phyloP scores from a whole-genome alignment of 169 alveolate genomes.

The Babesia bigemina region DNA sequence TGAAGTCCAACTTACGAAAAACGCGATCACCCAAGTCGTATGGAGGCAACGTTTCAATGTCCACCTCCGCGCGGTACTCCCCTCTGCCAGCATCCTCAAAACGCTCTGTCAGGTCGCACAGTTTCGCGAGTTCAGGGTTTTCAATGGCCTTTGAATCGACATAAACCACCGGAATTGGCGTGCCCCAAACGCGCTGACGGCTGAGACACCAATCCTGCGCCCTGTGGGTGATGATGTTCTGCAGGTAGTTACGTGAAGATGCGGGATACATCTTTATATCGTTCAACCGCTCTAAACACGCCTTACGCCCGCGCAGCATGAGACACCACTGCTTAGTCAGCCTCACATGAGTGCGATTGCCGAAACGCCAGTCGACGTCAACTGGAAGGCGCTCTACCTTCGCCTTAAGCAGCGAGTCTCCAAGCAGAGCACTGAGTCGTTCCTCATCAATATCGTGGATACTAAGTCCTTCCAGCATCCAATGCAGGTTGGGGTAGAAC shows the following conservation, averaged over 20 bases:
- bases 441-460: conserved; percentile 40
- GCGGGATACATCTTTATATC: conserved; percentile 59
- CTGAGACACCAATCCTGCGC: conserved; percentile 82
- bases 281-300: conserved; percentile 40
- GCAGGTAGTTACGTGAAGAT: conserved; percentile 52
- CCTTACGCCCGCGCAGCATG: conserved; percentile 21
- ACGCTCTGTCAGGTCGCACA: conserved; percentile 8
- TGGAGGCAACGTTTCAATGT: conserved; percentile 20
- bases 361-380: conserved; percentile 59
- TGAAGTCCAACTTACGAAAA: conserved; percentile 11
- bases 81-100: not conserved
- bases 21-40: conserved; percentile 41
- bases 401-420: conserved; percentile 29
- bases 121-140: conserved; percentile 9
- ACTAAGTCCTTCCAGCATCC: conserved; percentile 27
- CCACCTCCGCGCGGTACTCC: conserved; percentile 22
- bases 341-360: conserved; percentile 49
- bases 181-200: conserved; percentile 85
- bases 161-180: conserved; percentile 56
- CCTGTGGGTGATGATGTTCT: conserved; percentile 61
- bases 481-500: conserved; percentile 45
- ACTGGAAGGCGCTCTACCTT: conserved; percentile 25
- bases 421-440: conserved; percentile 15
- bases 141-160: conserved; percentile 18
- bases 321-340: conserved; percentile 62